phyloP scores from a whole-genome alignment of 148 eudicot genomes.

The Tetragonia tetragonoides region DNA sequence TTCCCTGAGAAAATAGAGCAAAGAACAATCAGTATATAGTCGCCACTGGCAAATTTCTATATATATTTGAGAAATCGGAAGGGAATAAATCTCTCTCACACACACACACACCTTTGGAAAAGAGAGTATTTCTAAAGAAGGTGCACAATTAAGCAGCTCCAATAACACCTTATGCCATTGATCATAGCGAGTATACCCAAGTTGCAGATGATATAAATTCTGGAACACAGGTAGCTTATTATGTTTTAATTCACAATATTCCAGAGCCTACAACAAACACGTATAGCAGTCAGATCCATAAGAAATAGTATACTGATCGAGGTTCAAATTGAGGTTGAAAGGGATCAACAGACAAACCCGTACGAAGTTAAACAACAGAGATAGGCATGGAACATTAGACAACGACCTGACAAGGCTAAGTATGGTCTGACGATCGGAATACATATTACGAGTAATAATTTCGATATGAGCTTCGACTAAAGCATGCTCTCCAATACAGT shows the following conservation, averaged over 20 bases:
- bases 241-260: neutral
- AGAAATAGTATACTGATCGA: neutral
- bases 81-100: too few species aligned
- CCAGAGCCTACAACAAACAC: neutral
- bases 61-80: too few species aligned
- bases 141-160: neutral
- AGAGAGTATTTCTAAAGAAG: neutral
- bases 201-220: slow-evolving; percentile 5
- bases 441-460: too few species aligned
- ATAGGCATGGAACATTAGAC: slow-evolving; percentile 21
- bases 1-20: too few species aligned
- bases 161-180: slow-evolving; percentile 1
- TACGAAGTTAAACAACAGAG: neutral
- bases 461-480: slow-evolving; percentile 14
- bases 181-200: neutral
- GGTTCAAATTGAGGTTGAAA: neutral
- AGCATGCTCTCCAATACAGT: slow-evolving; percentile 5
- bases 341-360: slow-evolving; percentile 2
- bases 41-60: too few species aligned
- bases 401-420: slow-evolving; percentile 15
- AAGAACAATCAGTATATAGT: too few species aligned
- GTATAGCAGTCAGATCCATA: neutral
- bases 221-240: slow-evolving; percentile 8
- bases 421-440: neutral
- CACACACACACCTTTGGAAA: neutral